These are phyloP conservation scores for Huntiella bhutanensis DNA, from an alignment of 2,329 filamentous ascomycete species.

Conservation along the genomic window DNA sequence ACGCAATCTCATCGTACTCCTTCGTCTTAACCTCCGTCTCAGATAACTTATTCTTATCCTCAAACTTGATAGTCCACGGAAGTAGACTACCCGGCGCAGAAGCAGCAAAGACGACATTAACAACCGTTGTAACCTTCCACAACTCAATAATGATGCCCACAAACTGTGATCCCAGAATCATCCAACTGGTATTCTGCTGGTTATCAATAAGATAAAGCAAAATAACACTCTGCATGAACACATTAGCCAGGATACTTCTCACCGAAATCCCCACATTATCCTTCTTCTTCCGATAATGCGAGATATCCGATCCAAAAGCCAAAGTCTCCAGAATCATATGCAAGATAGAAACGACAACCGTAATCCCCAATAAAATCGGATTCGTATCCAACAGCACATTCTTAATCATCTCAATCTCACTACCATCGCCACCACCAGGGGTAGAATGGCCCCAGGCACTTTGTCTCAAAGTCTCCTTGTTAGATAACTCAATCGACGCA, in stretches of 20 bases:
- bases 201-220: constrained; percentile 96
- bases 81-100: constrained; percentile 48
- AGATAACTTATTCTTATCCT: constrained; percentile 90
- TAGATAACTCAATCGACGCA: constrained; percentile 67
- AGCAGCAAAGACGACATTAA: constrained; percentile 65
- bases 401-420: constrained; percentile 94
- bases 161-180: constrained; percentile 88
- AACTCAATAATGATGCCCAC: constrained; percentile 52
- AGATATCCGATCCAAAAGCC: constrained; percentile 92
- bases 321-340: constrained; percentile 93
- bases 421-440: constrained; percentile 69
- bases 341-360: constrained; percentile 63
- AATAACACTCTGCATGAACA: constrained; percentile 92
- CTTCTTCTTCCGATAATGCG: constrained; percentile 99
- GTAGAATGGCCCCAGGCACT: constrained; percentile 54
- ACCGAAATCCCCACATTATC: constrained; percentile 94
- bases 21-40: constrained; percentile 96
- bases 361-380: constrained; percentile 71
- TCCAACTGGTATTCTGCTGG: constrained; percentile 95
- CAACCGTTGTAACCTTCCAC: constrained; percentile 95
- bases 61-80: constrained; percentile 67
- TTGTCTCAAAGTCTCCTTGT: constrained; percentile 64
- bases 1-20: constrained; percentile 94
- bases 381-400: constrained; percentile 89
- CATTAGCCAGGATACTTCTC: constrained; percentile 86